Base-by-base conservation (phyloP, 2,329 filamentous ascomycete species). In the Ophiocordyceps camponoti-floridani region DNA sequence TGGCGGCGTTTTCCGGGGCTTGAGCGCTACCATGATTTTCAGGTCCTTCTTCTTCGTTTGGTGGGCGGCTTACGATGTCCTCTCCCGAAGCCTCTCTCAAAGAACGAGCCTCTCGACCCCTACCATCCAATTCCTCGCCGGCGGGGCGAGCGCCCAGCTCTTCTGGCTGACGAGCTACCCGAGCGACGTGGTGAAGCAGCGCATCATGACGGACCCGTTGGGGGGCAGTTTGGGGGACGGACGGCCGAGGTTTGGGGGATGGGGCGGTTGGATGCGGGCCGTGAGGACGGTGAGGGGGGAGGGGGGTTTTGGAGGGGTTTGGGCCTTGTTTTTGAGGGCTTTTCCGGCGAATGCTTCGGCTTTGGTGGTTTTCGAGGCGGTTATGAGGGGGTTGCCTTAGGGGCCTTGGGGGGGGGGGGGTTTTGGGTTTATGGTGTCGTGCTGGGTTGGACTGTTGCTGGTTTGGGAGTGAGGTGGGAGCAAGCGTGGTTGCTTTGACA, bases 331-430 rank as follows among this genome's bases (percentile, higher is more conserved):
- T 59, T 59, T 96, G 58, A 70, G 91, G 51, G 91, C 91, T 4
- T 96, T 96, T 60, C 91, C 91, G 13, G 89, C 91, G 23, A 96
- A 96, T 67, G 91, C 88, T 0, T 82, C 91, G 75, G 89, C 91
- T 2, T 63, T 96, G 57, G 78, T 95, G 45, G 88, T 84, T 27
- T 96, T 96, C 68, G 91, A 98, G 62, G 84, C 81, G 3, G 83
- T 91, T 44, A 89, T 94, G 84, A 75, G 86, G 51, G 57, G 66
- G 12, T 60, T 81, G 53, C 73, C 73, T 37, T 70, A 50, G 57
- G 19, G 18, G n/a, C 11, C 19, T n/a, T n/a, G n/a, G n/a, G n/a
- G n/a, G n/a, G n/a, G n/a, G n/a, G n/a, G n/a, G n/a, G n/a, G n/a
- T n/a, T n/a, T n/a, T n/a, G n/a, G n/a, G n/a, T n/a, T n/a, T n/a